Evolutionary conservation across 257 asterid species (phyloP), one percentile per base, ranked within the genome.

Genomic region (Gardenia jasminoides): DNA sequence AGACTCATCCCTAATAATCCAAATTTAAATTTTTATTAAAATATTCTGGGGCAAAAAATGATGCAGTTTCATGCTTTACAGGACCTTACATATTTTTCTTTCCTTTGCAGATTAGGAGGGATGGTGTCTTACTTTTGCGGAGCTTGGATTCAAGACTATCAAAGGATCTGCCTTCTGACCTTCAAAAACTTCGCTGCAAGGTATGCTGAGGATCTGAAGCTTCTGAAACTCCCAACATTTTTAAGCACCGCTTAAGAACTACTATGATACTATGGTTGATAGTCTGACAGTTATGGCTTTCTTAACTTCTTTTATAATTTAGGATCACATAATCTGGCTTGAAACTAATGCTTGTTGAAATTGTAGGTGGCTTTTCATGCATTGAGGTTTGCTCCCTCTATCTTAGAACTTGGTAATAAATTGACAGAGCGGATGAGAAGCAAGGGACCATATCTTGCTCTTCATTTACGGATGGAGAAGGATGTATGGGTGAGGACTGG

Each of bases 171-270:
- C 97, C 98, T 10, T 87, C 98, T 2, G 97, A 95, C 78, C 98
- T 95, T 91, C 99, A 95, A 80, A 95, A 93, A 85, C 99, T 95
- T 81, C 94, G 99, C 0, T 95, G 99, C 97, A 95, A 93, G 99
- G 99, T 95, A 86, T 41, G 28, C 71, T 69, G 22, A 16, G 62
- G 8, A 62, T 75, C 56, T 9, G 20, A 43, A 7, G 8, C 16
- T 62, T 41, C 20, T 0, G 5, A 4, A 52, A 10, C 7, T 6
- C 22, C 0, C 0, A 36, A 5, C 10, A 13, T 61, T 26, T 50
- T 10, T 19, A 3, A 36, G 19, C 50, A 50, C 22, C 36, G 19
- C 2, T 77, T 1, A 3, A 52, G 67, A 44, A 22, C 7, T 36
- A 36, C 28, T 11, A 2, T 31, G 47, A 33, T 43, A 3, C 36